Evolutionary conservation across 2,329 filamentous ascomycete species (phyloP).

Genomic region (Verticillium zaregamsianum): DNA sequence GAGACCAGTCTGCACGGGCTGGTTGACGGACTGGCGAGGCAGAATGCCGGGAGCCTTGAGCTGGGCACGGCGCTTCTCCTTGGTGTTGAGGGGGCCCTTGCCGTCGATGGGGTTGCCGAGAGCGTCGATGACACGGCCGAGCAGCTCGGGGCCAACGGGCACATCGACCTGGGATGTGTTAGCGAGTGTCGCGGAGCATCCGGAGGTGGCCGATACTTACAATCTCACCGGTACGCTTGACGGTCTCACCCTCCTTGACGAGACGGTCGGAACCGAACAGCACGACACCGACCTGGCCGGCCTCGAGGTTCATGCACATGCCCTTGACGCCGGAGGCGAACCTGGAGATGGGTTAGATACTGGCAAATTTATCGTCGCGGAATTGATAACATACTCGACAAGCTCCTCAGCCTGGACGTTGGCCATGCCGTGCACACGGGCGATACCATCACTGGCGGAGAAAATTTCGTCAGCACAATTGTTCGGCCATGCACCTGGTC

Average conservation of each 20-base stretch:
- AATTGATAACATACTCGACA: conserved; percentile 76
- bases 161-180: conserved; percentile 75
- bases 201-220: conserved; percentile 51
- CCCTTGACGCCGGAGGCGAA: conserved; percentile 99
- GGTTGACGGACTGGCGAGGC: conserved; percentile 92
- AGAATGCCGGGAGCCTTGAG: conserved; percentile 98
- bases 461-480: conserved; percentile 10
- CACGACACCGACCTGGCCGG: conserved; percentile 99
- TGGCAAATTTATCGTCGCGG: conserved; percentile 7
- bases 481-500: neutral
- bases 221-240: conserved; percentile 99
- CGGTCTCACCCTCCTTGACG: conserved; percentile 98
- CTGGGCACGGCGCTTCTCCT: conserved; percentile 91
- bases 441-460: conserved; percentile 89
- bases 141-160: conserved; percentile 85
- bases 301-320: conserved; percentile 99
- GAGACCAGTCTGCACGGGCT: conserved; percentile 98
- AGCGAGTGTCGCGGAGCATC: conserved; percentile 11
- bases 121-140: conserved; percentile 97
- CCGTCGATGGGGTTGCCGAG: conserved; percentile 99
- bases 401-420: conserved; percentile 99
- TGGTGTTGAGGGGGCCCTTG: conserved; percentile 94
- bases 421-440: conserved; percentile 99
- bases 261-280: conserved; percentile 99
- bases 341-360: conserved; percentile 41